These are phyloP conservation scores for Caloboletus firmus DNA, from an alignment of 1,284 basidiomycete genomes.

Conservation along the genomic window DNA sequence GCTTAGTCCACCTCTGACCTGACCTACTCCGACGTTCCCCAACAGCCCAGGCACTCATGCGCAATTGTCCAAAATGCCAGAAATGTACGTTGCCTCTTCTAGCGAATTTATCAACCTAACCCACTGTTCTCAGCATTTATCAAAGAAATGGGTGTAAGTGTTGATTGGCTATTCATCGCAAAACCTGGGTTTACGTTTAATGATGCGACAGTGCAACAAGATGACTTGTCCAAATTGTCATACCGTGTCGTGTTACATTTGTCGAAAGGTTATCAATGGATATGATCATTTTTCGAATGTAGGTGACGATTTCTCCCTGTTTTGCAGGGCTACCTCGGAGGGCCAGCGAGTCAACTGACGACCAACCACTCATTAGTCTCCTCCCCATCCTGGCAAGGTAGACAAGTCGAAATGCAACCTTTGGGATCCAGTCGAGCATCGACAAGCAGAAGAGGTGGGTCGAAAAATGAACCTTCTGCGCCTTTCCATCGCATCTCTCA, in stretches of 20 bases:
- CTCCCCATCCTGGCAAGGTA: slow-evolving; percentile 18
- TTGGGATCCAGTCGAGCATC: slow-evolving; percentile 68
- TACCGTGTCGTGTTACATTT: slow-evolving; percentile 77
- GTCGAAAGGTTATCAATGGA: slow-evolving; percentile 65
- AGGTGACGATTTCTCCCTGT: slow-evolving; percentile 21
- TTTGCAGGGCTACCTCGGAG: not conserved
- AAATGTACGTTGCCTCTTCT: slow-evolving; percentile 49
- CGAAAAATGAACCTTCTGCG: not conserved
- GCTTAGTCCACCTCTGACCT: slow-evolving; percentile 18
- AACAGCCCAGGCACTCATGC: slow-evolving; percentile 74
- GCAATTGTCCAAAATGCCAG: slow-evolving; percentile 79
- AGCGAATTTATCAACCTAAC: not conserved
- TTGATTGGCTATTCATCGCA: not conserved
- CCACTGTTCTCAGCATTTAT: slow-evolving; percentile 58
- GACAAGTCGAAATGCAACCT: slow-evolving; percentile 56
- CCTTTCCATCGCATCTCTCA: not conserved
- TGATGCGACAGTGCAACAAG: slow-evolving; percentile 68
- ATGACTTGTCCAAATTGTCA: slow-evolving; percentile 72
- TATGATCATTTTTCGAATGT: slow-evolving; percentile 79
- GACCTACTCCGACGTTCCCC: not conserved
- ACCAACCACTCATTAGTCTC: slow-evolving; percentile 13
- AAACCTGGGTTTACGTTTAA: not conserved
- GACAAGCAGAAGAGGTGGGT: slow-evolving; percentile 64
- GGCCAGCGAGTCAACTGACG: slow-evolving; percentile 2
- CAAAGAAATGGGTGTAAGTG: slow-evolving; percentile 68